Percentiles rank a stretch among this genome's conserved stretches.
Conservation (phyloP, 2,329 filamentous ascomycete genomes). For the Sporothrix curviconia region DNA sequence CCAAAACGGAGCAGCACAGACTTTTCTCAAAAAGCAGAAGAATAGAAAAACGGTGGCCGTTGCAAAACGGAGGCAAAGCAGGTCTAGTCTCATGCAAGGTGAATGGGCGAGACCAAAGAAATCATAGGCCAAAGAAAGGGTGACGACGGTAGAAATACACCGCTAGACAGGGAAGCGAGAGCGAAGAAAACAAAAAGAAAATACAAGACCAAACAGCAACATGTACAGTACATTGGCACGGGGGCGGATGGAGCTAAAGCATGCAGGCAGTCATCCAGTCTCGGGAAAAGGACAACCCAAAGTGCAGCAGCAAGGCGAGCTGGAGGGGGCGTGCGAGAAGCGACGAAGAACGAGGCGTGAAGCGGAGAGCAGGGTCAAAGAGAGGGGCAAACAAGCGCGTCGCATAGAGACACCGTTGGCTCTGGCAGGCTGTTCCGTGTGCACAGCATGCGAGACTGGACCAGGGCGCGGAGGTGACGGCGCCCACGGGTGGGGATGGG, state of each 20-base stretch:
- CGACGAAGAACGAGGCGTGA: not conserved
- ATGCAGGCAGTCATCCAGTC: constrained; percentile 11
- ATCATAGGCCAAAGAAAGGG: not conserved
- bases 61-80: constrained; percentile 16
- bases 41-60: constrained; percentile 8
- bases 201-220: not conserved
- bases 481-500: not conserved
- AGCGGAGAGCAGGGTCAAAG: constrained; percentile 2
- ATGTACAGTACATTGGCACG: constrained; percentile 16
- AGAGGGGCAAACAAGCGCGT: constrained; percentile 32
- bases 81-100: constrained; percentile 15
- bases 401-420: constrained; percentile 32
- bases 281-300: constrained; percentile 17
- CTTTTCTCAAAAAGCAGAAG: too few species aligned
- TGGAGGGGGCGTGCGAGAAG: constrained; percentile 14
- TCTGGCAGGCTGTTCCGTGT: constrained; percentile 18
- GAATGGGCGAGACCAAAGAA: not conserved
- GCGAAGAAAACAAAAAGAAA: not conserved
- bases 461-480: not conserved
- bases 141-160: too few species aligned
- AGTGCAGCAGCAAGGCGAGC: constrained; percentile 9
- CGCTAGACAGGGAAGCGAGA: not conserved
- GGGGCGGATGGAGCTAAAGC: not conserved
- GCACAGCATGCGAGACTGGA: not conserved
- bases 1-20: not conserved